phyloP scores from a whole-genome alignment of 1,284 basidiomycete genomes.

The Trichosporon inkin region DNA sequence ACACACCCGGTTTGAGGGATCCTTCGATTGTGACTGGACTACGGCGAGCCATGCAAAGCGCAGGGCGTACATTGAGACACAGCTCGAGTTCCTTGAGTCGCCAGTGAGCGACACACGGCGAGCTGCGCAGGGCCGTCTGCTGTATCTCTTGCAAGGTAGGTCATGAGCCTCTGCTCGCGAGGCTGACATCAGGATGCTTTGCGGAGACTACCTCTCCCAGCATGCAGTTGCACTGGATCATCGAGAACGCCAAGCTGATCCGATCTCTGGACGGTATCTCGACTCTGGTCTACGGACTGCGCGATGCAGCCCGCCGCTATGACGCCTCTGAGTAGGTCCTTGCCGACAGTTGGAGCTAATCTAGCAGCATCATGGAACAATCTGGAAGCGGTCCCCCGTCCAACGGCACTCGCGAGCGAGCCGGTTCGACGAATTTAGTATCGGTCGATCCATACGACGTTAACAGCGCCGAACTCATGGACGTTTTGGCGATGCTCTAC shows the following conservation, averaged over 20 bases:
- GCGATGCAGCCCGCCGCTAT: slow-evolving; percentile 83
- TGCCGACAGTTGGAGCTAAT: not conserved
- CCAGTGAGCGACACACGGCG: slow-evolving; percentile 77
- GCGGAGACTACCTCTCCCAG: slow-evolving; percentile 85
- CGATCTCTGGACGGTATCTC: slow-evolving; percentile 78
- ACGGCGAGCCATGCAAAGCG: slow-evolving; percentile 58
- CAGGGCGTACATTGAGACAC: slow-evolving; percentile 67
- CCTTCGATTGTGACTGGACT: slow-evolving; percentile 80
- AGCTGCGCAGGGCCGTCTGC: slow-evolving; percentile 75
- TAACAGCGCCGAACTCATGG: slow-evolving; percentile 75
- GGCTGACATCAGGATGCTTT: slow-evolving; percentile 69
- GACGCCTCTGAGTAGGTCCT: slow-evolving; percentile 35
- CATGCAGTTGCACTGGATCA: slow-evolving; percentile 92
- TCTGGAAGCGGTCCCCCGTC: not conserved
- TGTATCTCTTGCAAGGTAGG: slow-evolving; percentile 86
- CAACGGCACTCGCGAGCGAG: slow-evolving; percentile 13
- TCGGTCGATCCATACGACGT: slow-evolving; percentile 40
- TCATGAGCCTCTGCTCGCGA: not conserved
- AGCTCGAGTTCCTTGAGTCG: slow-evolving; percentile 81
- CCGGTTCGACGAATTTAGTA: slow-evolving; percentile 17
- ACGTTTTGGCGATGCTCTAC: slow-evolving; percentile 88
- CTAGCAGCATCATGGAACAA: slow-evolving; percentile 12
- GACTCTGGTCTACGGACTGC: slow-evolving; percentile 79
- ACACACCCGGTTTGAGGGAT: slow-evolving; percentile 78
- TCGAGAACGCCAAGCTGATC: slow-evolving; percentile 86